A percentile compares a stretch with the other conserved stretches of the same genome.
phyloP scores from a whole-genome alignment of 768 basidiomycete genomes.

The Amanita molliuscula region DNA sequence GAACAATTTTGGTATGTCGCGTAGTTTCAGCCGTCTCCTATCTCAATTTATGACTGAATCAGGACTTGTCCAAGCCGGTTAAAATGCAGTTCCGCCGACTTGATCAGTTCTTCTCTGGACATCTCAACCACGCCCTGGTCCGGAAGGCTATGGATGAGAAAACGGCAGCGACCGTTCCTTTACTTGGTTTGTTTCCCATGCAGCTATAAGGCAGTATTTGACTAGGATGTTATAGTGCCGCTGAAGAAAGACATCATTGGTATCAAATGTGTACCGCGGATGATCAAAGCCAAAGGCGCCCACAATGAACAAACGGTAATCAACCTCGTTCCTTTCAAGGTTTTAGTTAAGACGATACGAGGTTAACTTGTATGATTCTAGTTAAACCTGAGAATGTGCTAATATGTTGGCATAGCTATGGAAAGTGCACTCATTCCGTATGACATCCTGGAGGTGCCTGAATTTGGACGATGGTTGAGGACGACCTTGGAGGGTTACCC shows the following conservation, averaged over 20 bases:
- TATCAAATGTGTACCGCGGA: not conserved
- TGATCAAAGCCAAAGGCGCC: slow-evolving; percentile 2
- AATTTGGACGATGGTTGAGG: slow-evolving; percentile 29
- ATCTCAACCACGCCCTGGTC: slow-evolving; percentile 17
- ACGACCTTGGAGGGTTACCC: slow-evolving; percentile 9
- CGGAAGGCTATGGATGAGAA: slow-evolving; percentile 16
- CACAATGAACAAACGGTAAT: slow-evolving; percentile 17
- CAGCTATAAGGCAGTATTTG: not conserved
- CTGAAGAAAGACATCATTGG: not conserved
- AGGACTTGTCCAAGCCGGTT: slow-evolving; percentile 6
- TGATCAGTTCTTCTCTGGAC: slow-evolving; percentile 18
- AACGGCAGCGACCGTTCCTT: slow-evolving; percentile 21
- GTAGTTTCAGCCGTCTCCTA: not conserved
- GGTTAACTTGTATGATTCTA: slow-evolving; percentile 16
- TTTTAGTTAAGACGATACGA: slow-evolving; percentile 28
- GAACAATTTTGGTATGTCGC: slow-evolving; percentile 22
- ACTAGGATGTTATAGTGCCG: not conserved
- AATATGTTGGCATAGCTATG: slow-evolving; percentile 21
- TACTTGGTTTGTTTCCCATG: slow-evolving; percentile 16
- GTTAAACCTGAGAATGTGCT: not conserved
- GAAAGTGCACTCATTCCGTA: slow-evolving; percentile 37
- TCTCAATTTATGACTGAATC: not conserved
- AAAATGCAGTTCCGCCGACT: slow-evolving; percentile 21
- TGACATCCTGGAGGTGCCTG: slow-evolving; percentile 21
- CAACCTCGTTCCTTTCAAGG: slow-evolving; percentile 27